These are phyloP conservation scores for Luffa aegyptiaca DNA, from an alignment of 306 rosid species.

Conservation along the genomic window DNA sequence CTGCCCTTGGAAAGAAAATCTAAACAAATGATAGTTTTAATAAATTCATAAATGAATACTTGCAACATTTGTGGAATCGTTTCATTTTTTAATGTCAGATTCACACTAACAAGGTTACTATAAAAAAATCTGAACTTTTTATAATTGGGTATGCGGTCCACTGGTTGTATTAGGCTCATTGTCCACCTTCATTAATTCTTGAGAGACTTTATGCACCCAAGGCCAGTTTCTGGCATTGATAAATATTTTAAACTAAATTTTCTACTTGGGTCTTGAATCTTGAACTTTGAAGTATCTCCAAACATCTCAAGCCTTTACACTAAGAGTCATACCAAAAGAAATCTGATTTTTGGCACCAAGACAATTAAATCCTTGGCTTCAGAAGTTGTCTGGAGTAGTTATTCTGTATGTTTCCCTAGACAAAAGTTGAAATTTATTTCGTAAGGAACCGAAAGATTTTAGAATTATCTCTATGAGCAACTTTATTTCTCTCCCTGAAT, in stretches of 20 bases:
- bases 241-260: too few relatives aligned
- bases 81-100: background rate
- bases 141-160: background rate
- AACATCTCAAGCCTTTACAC: too few relatives aligned
- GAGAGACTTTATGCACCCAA: too few relatives aligned
- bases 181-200: too few relatives aligned
- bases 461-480: background rate
- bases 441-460: background rate
- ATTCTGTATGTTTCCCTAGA: too few relatives aligned
- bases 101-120: background rate
- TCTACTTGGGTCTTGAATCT: background rate
- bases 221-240: background rate
- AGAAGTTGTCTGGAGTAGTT: background rate
- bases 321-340: too few relatives aligned
- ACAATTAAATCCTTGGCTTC: background rate
- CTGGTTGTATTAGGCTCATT: too few relatives aligned
- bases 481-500: background rate
- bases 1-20: background rate
- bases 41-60: background rate
- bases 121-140: too few relatives aligned
- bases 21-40: background rate
- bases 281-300: background rate
- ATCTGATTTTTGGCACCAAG: background rate
- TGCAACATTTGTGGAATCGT: background rate
- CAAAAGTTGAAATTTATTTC: background rate